Evolutionary conservation across 352 stramenopile species (phyloP).

Genomic region (Bremia lactucae): DNA sequence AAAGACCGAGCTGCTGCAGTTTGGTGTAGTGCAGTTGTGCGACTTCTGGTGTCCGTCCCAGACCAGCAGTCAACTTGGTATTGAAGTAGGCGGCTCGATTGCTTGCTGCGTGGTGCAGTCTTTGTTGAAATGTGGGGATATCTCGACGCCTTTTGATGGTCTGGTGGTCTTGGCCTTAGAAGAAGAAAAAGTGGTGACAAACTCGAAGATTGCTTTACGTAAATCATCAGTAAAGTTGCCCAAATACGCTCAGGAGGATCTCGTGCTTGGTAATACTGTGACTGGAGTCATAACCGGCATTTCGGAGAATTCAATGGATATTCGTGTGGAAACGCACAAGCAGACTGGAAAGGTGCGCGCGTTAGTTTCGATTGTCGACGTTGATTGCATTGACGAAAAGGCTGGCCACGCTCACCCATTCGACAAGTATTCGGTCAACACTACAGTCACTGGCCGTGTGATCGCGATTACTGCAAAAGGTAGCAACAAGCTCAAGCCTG

Average conservation of each 20-base stretch:
- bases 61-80: slow-evolving; percentile 33
- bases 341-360: slow-evolving; percentile 67
- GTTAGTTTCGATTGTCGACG: slow-evolving; percentile 75
- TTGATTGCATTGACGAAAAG: slow-evolving; percentile 39
- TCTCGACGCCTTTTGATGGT: slow-evolving; percentile 64
- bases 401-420: slow-evolving; percentile 53
- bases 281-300: slow-evolving; percentile 62
- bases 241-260: slow-evolving; percentile 55
- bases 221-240: slow-evolving; percentile 39
- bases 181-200: slow-evolving; percentile 35
- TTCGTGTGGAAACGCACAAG: slow-evolving; percentile 69
- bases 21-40: slow-evolving; percentile 59
- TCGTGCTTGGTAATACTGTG: slow-evolving; percentile 54
- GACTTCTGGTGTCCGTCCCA: slow-evolving; percentile 73
- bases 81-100: slow-evolving; percentile 38
- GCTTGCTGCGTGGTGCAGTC: slow-evolving; percentile 35
- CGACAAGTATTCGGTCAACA: slow-evolving; percentile 68
- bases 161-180: slow-evolving; percentile 53
- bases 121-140: slow-evolving; percentile 26
- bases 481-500: slow-evolving; percentile 77
- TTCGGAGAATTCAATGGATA: slow-evolving; percentile 75
- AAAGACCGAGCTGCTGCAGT: slow-evolving; percentile 18
- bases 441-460: slow-evolving; percentile 53
- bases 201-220: slow-evolving; percentile 19
- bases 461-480: slow-evolving; percentile 63